Base-by-base conservation (phyloP, 768 basidiomycete genomes). In the Clavaria fumosa region DNA sequence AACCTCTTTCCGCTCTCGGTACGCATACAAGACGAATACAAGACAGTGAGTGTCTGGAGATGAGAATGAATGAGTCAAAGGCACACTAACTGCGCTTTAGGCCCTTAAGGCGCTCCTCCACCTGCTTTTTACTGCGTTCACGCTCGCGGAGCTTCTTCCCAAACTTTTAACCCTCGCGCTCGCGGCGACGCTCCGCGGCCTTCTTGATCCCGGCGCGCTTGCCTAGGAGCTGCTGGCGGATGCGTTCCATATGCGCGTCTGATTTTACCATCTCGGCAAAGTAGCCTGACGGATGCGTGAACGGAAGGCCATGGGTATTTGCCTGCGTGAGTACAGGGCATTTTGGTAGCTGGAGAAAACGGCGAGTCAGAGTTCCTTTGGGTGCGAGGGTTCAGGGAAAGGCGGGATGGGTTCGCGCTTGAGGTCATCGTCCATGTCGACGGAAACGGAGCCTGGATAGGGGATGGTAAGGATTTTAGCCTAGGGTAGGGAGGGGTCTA, bases 201-300 rank as follows among this genome's bases (percentile, higher is more conserved):
- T 82, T 84, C 56, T 95, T 90, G 47, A 97, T 89, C 1, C 70
- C 67, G 1, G 88, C 83, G 18, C 66, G 61, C 56, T 97, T 93
- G 57, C 96, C 84, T 19, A 97, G 67, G 18, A 97, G 58, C 12
- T 80, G 74, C 44, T 88, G 79, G 37, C 95, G 80, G 47, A 97
- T 84, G 42, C 89, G 76, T 54, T 95, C 89, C 95, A 99, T 99
- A 59, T 99, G 95, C 5, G 82, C 64, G 49, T 99, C 95, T 22
- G 78, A 79, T 58, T 97, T 96, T 47, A 96, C 81, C 93, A 97
- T 97, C 60, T 97, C 93, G 18, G 93, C 93, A 46, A 93, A 97
- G 56, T 90, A 97, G 58, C 96, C 93, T 0, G 73, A 48, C 0
- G 95, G 95, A 10, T 91, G 80, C 7, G 84, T 81, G 60, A 95